Base-by-base conservation (phyloP, 1,284 basidiomycete genomes). In the Naganishia sp. region DNA sequence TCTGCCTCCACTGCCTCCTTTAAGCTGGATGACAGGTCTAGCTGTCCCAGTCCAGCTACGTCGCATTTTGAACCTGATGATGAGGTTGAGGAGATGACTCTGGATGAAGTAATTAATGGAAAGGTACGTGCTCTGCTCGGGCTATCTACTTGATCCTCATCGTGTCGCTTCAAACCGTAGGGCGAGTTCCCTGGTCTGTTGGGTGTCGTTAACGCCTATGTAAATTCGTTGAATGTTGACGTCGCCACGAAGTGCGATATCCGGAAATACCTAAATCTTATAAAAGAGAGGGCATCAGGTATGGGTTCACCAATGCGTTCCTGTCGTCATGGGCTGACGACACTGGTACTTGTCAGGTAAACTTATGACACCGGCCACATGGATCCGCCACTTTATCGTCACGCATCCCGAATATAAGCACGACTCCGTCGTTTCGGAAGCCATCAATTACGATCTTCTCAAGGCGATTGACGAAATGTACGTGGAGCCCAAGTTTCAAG, bases 371-470 rank as follows among this genome's bases (percentile, higher is more conserved):
- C 86, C 92, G 0, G 96, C 96, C 2, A 87, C 87, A 9, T 99
- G 92, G 92, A 94, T 97, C 66, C 86, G 96, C 33, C 84, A 90
- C 55, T 99, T 96, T 78, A 90, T 99, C 54, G 86, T 87, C 23
- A 84, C 86, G 1, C 96, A 99, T 79, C 91, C 94, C 3, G 85
- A 83, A 23, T 99, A 99, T 82, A 89, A 90, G 79, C 84, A 86
- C 61, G 94, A 99, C 80, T 96, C 93, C 49, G 88, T 90, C 43
- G 90, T 99, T 28, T 89, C 83, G 57, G 86, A 92, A 75, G 87
- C 90, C 80, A 92, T 99, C 76, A 97, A 95, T 75, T 96, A 94
- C 77, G 96, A 99, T 79, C 84, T 99, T 48, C 84, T 97, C 77
- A 84, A 88, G 59, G 90, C 91, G 7, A 81, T 97, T n/a, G 94